phyloP scores from a whole-genome alignment of 2,329 filamentous ascomycete species.

The Pseudocercospora fuligena region DNA sequence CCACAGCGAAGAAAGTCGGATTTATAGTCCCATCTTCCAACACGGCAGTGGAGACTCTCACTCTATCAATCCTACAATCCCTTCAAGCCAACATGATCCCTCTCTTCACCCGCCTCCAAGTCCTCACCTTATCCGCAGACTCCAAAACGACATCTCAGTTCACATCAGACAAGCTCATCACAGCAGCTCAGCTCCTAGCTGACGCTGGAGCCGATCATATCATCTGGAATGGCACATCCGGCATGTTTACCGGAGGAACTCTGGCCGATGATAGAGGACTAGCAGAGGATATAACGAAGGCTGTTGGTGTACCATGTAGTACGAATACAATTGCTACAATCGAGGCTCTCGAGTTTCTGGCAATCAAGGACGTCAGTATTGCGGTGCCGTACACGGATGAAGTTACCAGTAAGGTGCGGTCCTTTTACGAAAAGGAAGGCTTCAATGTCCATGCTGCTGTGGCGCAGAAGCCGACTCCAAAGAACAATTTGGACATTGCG shows the following conservation, averaged over 20 bases:
- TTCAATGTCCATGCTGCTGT: constrained; percentile 21
- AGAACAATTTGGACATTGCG: constrained; percentile 29
- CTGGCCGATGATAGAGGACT: constrained; percentile 22
- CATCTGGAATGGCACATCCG: constrained; percentile 41
- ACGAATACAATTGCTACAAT: constrained; percentile 33
- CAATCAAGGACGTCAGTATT: constrained; percentile 24
- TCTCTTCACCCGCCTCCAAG: constrained; percentile 49
- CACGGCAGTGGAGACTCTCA: constrained; percentile 51
- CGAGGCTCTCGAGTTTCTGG: constrained; percentile 25
- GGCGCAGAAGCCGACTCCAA: constrained; percentile 21
- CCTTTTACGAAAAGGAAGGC: constrained; percentile 26
- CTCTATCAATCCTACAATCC: constrained; percentile 43
- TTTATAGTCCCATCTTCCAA: constrained; percentile 53
- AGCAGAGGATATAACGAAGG: constrained; percentile 24
- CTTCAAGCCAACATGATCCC: constrained; percentile 42
- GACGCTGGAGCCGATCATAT: constrained; percentile 39
- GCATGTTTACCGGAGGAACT: constrained; percentile 38
- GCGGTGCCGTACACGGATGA: constrained; percentile 29
- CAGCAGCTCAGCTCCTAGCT: constrained; percentile 38
- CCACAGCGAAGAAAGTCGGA: constrained; percentile 39
- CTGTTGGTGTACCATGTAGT: constrained; percentile 27
- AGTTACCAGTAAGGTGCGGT: constrained; percentile 23
- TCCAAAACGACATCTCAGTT: constrained; percentile 42
- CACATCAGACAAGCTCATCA: constrained; percentile 35
- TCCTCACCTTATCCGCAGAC: constrained; percentile 47